These are phyloP conservation scores for Populus nigra DNA, from an alignment of 345 rosid genomes.

Conservation along the genomic window DNA sequence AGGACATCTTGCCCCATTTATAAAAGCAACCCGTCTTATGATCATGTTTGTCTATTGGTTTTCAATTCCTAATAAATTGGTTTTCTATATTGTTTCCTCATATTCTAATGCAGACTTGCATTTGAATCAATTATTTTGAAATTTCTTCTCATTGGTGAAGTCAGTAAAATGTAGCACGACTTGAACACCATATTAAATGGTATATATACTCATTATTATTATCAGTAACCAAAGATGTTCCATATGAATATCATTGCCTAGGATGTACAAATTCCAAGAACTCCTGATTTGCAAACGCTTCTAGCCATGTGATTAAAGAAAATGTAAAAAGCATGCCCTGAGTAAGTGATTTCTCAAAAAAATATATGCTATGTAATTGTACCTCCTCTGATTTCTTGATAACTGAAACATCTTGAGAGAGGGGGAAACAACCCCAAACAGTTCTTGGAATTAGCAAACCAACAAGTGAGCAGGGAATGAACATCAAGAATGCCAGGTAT, in stretches of 20 bases:
- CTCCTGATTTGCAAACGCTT: background rate
- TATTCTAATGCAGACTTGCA: background rate
- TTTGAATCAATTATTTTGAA: background rate
- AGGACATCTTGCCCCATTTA: background rate
- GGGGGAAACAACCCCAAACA: constrained; percentile 50
- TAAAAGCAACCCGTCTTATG: background rate
- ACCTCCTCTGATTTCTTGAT: constrained; percentile 69
- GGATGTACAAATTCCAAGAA: background rate
- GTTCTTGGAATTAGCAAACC: constrained; percentile 76
- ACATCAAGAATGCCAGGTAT: constrained; percentile 79
- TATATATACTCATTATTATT: background rate
- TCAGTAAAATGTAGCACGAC: background rate
- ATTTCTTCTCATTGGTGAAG: background rate
- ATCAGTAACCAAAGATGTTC: background rate
- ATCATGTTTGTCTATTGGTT: background rate
- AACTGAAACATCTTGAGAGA: constrained; percentile 54
- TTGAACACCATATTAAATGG: background rate
- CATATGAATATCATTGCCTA: background rate
- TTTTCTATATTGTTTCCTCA: background rate
- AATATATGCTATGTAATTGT: constrained; percentile 13
- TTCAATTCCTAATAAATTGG: background rate
- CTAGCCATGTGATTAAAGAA: background rate
- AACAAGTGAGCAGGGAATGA: constrained; percentile 71
- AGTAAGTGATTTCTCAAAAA: background rate
- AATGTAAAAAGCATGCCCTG: constrained; percentile 3